Conservation (phyloP, 129 eudicot species). For the Centaurea solstitialis region DNA sequence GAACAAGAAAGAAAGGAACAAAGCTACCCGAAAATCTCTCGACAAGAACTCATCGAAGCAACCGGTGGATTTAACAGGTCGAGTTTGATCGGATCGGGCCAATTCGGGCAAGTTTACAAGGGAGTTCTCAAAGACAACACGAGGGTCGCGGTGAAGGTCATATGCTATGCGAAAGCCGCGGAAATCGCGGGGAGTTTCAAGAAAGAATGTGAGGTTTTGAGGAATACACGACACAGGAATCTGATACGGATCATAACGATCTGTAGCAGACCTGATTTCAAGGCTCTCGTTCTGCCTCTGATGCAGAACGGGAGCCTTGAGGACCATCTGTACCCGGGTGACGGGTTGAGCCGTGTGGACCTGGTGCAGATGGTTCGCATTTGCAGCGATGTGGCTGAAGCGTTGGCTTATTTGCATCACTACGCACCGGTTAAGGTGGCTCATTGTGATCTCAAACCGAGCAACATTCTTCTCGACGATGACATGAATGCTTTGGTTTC, state of each 20-base stretch:
- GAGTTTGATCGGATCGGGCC: slow-evolving; percentile 67
- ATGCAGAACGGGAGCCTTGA: slow-evolving; percentile 93
- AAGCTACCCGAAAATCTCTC: slow-evolving; percentile 59
- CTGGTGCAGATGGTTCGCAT: slow-evolving; percentile 68
- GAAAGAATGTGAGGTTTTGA: slow-evolving; percentile 77
- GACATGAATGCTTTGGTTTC: slow-evolving; percentile 83
- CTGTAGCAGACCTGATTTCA: slow-evolving; percentile 77
- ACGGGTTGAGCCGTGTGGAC: slow-evolving; percentile 36
- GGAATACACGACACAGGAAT: slow-evolving; percentile 73
- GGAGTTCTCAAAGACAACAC: slow-evolving; percentile 70
- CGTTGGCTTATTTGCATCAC: slow-evolving; percentile 80
- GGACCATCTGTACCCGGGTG: slow-evolving; percentile 59
- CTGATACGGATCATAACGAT: slow-evolving; percentile 69
- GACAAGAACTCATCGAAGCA: slow-evolving; percentile 65
- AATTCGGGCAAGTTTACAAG: slow-evolving; percentile 77
- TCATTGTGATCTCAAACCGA: slow-evolving; percentile 91
- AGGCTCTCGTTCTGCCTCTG: slow-evolving; percentile 81
- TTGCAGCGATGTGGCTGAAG: slow-evolving; percentile 83
- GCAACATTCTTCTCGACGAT: slow-evolving; percentile 81
- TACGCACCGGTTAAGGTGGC: slow-evolving; percentile 79
- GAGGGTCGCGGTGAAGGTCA: slow-evolving; percentile 71
- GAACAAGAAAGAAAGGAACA: slow-evolving; percentile 35
- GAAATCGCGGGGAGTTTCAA: slow-evolving; percentile 52
- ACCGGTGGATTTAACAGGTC: slow-evolving; percentile 64
- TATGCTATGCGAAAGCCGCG: slow-evolving; percentile 30